A percentile compares a stretch with the other conserved stretches of the same genome.
phyloP scores from a whole-genome alignment of 1,139 yeast genomes.

The Yamadazyma spencermartinsiae region DNA sequence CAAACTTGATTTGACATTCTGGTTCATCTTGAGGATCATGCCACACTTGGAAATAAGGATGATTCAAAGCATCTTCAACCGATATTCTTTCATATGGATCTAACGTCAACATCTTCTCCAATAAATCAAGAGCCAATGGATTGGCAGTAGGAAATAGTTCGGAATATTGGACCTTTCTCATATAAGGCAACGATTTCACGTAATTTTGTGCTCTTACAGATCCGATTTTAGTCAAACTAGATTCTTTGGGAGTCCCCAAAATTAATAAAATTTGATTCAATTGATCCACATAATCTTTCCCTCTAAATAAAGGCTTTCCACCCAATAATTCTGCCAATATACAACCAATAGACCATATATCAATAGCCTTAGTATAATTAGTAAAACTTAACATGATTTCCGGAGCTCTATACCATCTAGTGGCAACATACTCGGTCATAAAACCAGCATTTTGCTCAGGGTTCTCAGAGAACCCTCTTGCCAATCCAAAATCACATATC shows the following conservation, averaged over 20 bases:
- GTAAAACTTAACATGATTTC: conserved; percentile 94
- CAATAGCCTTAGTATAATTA: conserved; percentile 93
- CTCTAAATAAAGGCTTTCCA: conserved; percentile 89
- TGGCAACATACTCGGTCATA: conserved; percentile 95
- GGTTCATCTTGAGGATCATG: conserved; percentile 97
- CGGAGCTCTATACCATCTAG: conserved; percentile 98
- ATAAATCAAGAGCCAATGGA: conserved; percentile 80
- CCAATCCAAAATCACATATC: conserved; percentile 95
- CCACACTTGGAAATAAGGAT: conserved; percentile 90
- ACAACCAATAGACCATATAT: conserved; percentile 97
- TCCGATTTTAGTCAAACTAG: conserved; percentile 80
- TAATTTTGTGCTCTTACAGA: conserved; percentile 90
- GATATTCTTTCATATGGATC: conserved; percentile 87
- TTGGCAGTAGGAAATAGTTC: conserved; percentile 81
- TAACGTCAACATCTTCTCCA: conserved; percentile 78
- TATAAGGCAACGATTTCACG: conserved; percentile 79
- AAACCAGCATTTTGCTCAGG: conserved; percentile 88
- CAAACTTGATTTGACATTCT: conserved; percentile 77
- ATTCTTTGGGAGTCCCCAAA: conserved; percentile 88
- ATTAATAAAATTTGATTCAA: conserved; percentile 82
- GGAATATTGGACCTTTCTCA: conserved; percentile 77
- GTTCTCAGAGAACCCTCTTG: conserved; percentile 88
- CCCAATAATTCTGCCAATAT: conserved; percentile 91
- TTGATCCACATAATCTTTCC: conserved; percentile 95
- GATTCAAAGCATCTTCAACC: conserved; percentile 85